Base-by-base conservation (phyloP, 1,139 yeast species). In the Geotrichum candidum region DNA sequence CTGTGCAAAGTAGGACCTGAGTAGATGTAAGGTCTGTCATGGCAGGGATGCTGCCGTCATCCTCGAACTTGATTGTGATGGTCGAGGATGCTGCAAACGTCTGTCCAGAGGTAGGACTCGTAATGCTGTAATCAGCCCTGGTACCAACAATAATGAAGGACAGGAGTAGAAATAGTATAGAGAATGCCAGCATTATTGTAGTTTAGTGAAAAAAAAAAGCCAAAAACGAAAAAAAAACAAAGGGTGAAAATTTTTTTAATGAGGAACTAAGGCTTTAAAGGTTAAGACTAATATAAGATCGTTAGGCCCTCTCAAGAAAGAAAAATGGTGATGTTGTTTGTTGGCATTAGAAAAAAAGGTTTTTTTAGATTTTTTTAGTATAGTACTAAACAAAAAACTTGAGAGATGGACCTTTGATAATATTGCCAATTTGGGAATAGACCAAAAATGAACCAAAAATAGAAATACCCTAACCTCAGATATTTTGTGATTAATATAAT, bases 1-100 rank as follows among this genome's bases (percentile, higher is more conserved):
- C 96, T 1, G 90, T 82, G 75, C 95, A 86, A 61, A 92, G 77
- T 38, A 77, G 74, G 63, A 92, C 77, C 1, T 86, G 78, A 65
- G 82, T 84, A 0, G 76, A 65, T 4, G 74, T 66, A 41, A 84
- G 80, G 13, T 82, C 78, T 1, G 69, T 59, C 57, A 87, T 70
- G 0, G 78, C 66, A 1, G 88, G 90, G 3, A 69, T 68, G 18
- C 77, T 73, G 33, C 78, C 81, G 59, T 78, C 78, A 67, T 89
- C 94, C 5, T 75, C 73, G 96, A 97, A 91, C 45, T 75, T 67
- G 51, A 92, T 66, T 0, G 77, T 71, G 51, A 92, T 72, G 0
- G 77, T 60, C 10, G 80, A 85, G 3, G 82, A 79, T 2, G 82
- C 90, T 0, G 82, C 71, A 69, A 69, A 86, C 1, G 82, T 67